These are phyloP conservation scores for sunflower (Helianthus annuus) DNA, from an alignment of 129 eudicot species.

Conservation along the genomic window HanXRQr2.0-SUNRISE NC_035447.2:84249289-84249788, in stretches of 20 bases:
- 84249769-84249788: slow-evolving; percentile 21
- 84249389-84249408: slow-evolving; percentile 59
- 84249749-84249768: slow-evolving; percentile 28
- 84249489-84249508: slow-evolving; percentile 63
- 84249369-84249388: slow-evolving; percentile 81
- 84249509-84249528: slow-evolving; percentile 67
- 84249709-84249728: slow-evolving; percentile 41
- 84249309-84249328: slow-evolving; percentile 76
- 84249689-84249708: slow-evolving; percentile 45
- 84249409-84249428: slow-evolving; percentile 62
- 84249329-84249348: slow-evolving; percentile 60
- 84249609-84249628: slow-evolving; percentile 35
- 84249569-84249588: slow-evolving; percentile 78
- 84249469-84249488: slow-evolving; percentile 79
- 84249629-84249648: slow-evolving; percentile 39
- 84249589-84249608: slow-evolving; percentile 74
- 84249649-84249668: slow-evolving; percentile 45
- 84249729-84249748: slow-evolving; percentile 49
- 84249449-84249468: slow-evolving; percentile 69
- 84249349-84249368: slow-evolving; percentile 60
- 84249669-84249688: slow-evolving; percentile 55
- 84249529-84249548: slow-evolving; percentile 71
- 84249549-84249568: slow-evolving; percentile 54
- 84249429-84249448: slow-evolving; percentile 43
- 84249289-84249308: slow-evolving; percentile 78